Evolutionary conservation across 495 filamentous ascomycete genomes (phyloP), one percentile per base, ranked within the genome.

Genomic region (Hypoxylon fuscum): DNA sequence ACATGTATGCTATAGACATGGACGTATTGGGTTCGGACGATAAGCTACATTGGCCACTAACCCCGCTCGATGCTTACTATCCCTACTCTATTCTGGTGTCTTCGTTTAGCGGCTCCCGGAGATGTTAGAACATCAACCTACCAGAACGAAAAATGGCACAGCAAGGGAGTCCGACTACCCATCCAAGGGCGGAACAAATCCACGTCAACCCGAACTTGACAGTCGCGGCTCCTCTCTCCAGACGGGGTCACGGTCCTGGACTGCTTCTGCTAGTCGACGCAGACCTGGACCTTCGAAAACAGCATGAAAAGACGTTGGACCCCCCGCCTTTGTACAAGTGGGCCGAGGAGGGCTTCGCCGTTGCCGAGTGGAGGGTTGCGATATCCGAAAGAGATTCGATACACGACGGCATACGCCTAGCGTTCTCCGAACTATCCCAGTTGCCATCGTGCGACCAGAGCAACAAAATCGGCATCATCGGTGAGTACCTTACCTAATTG

Each of bases 281-380:
- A 18, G 45, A 55, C 15, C 50, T 56, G 8, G 52, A 66, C 34
- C 63, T 66, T 22, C 12, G 35, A n/a, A 57, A 49, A 5, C 56
- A 61, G 7, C 56, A 61, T 25, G 35, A 66, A 6, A 61, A 70
- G 46, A 72, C 68, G n/a, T 63, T 78, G 14, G 76, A 77, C 20
- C 82, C 82, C 1, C 73, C 76, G 15, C 83, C 81, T 1, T 54
- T 77, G 17, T 62, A 77, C 48, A 87, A 86, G 73, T 87, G 84
- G 82, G 84, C 83, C 3, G 83, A 87, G 65, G 83, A 86, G 70
- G 79, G 84, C 5, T 86, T 79, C 50, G 75, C 80, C 1, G 81
- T 84, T 2, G 80, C 71, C 0, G 76, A 82, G 59, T 58, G 84
- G 0, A 57, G 45, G 7, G 27, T 47, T 2, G 32, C 32, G 0